A percentile compares a stretch with the other conserved stretches of the same genome.
Evolutionary conservation across 164 flowering plant genomes (phyloP).

Genomic region (Akebia trifoliata): DNA sequence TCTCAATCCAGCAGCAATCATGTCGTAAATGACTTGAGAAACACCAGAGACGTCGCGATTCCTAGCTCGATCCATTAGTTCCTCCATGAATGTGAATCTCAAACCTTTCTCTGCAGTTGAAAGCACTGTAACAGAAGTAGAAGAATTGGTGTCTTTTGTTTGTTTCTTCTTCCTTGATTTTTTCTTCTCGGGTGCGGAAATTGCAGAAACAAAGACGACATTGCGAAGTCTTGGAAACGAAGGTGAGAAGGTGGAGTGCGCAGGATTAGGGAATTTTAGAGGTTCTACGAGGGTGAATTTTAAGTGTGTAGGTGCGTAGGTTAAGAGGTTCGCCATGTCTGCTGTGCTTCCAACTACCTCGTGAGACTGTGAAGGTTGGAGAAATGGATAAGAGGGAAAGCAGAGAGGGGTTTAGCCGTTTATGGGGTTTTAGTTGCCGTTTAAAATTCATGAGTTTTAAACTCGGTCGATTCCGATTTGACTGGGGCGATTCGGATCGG

Average conservation of each 20-base stretch:
- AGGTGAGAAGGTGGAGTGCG: conserved; percentile 8
- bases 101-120: conserved; percentile 68
- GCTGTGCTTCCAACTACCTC: too few relatives aligned
- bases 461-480: too few relatives aligned
- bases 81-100: conserved; percentile 86
- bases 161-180: conserved; percentile 24
- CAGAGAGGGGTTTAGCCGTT: too few relatives aligned
- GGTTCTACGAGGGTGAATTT: neutral
- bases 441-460: too few relatives aligned
- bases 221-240: conserved; percentile 3
- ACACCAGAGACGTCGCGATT: conserved; percentile 53
- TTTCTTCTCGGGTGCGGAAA: conserved; percentile 25
- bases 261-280: conserved; percentile 3
- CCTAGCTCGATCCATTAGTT: conserved; percentile 71
- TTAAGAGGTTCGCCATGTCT: conserved; percentile 23
- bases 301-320: conserved; percentile 7
- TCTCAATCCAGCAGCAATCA: conserved; percentile 84
- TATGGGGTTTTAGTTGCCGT: too few relatives aligned
- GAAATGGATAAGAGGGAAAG: too few relatives aligned
- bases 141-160: conserved; percentile 21
- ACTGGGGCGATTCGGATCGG: too few relatives aligned
- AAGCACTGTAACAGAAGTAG: conserved; percentile 11
- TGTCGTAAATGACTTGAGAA: conserved; percentile 71
- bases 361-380: too few relatives aligned
- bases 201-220: conserved; percentile 19